These are phyloP conservation scores for Ophiostoma ips DNA, from an alignment of 2,329 filamentous ascomycete species.

Conservation along the genomic window DNA sequence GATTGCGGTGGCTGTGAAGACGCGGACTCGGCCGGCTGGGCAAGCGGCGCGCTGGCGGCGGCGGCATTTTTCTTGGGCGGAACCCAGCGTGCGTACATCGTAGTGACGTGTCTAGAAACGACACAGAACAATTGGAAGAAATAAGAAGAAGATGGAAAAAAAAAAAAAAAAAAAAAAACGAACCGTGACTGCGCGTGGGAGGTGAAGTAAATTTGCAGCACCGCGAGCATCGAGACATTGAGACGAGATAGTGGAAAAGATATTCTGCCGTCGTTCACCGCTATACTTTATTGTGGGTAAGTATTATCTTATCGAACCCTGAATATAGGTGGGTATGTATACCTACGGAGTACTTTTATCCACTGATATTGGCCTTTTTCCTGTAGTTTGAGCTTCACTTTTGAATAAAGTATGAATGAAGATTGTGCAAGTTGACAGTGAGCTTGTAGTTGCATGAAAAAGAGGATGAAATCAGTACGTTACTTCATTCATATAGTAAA, in stretches of 20 bases:
- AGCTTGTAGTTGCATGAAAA: too few relatives aligned
- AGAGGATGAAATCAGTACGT: too few relatives aligned
- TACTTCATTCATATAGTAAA: too few relatives aligned
- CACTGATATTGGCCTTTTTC: too few relatives aligned
- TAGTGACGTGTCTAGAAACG: too few relatives aligned
- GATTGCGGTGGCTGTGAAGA: background rate
- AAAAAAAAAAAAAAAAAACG: background rate
- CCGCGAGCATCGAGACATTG: background rate
- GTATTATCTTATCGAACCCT: constrained; percentile 6
- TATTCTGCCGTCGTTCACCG: constrained; percentile 8
- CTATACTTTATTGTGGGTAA: constrained; percentile 5
- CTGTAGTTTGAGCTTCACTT: too few relatives aligned
- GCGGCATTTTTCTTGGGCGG: constrained; percentile 18
- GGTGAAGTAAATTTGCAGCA: background rate
- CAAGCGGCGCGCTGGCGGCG: background rate
- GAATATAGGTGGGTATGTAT: too few relatives aligned
- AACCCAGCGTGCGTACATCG: constrained; percentile 24
- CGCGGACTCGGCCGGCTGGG: background rate
- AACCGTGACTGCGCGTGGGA: background rate
- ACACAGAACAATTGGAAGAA: too few relatives aligned
- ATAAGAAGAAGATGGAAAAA: too few relatives aligned
- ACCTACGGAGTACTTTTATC: too few relatives aligned
- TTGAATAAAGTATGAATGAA: too few relatives aligned
- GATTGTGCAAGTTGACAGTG: too few relatives aligned
- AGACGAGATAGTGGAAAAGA: background rate